Percentiles rank a stretch among this genome's conserved stretches.
Conservation (phyloP, 257 asterid species). For the Forsythia viridissima region DNA sequence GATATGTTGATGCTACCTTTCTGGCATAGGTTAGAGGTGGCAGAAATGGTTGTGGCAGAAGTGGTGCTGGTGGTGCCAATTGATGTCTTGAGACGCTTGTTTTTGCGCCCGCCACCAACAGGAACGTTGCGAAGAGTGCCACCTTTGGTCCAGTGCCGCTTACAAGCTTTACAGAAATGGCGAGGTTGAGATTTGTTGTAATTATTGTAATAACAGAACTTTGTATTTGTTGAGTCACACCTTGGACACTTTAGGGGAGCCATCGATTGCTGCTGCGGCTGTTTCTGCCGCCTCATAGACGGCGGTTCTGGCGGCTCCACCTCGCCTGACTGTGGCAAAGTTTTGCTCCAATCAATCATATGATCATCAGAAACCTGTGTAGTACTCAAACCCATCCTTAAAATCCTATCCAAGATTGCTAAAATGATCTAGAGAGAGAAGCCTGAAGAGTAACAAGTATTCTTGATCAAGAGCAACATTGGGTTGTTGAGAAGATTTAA, state of each 20-base stretch:
- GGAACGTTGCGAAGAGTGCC: slow-evolving; percentile 36
- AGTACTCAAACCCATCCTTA: slow-evolving; percentile 36
- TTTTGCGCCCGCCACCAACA: slow-evolving; percentile 26
- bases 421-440: slow-evolving; percentile 1
- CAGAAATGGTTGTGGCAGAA: not conserved
- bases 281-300: slow-evolving; percentile 4
- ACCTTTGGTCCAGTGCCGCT: slow-evolving; percentile 37
- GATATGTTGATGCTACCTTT: not conserved
- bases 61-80: not conserved
- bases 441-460: slow-evolving; percentile 25
- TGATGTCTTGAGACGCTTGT: slow-evolving; percentile 19
- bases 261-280: slow-evolving; percentile 2
- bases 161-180: slow-evolving; percentile 32
- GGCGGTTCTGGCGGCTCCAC: slow-evolving; percentile 28
- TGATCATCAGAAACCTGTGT: slow-evolving; percentile 29
- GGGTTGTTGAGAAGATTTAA: slow-evolving; percentile 15
- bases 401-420: not conserved
- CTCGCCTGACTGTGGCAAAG: slow-evolving; percentile 10
- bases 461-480: slow-evolving; percentile 1
- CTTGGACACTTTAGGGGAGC: slow-evolving; percentile 32
- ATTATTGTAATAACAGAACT: slow-evolving; percentile 34
- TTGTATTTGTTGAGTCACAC: slow-evolving; percentile 27
- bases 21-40: not conserved
- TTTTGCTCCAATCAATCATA: slow-evolving; percentile 23
- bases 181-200: slow-evolving; percentile 39